Evolutionary conservation across 2,329 filamentous ascomycete genomes (phyloP).

Genomic region (Coniochaeta ligniaria): DNA sequence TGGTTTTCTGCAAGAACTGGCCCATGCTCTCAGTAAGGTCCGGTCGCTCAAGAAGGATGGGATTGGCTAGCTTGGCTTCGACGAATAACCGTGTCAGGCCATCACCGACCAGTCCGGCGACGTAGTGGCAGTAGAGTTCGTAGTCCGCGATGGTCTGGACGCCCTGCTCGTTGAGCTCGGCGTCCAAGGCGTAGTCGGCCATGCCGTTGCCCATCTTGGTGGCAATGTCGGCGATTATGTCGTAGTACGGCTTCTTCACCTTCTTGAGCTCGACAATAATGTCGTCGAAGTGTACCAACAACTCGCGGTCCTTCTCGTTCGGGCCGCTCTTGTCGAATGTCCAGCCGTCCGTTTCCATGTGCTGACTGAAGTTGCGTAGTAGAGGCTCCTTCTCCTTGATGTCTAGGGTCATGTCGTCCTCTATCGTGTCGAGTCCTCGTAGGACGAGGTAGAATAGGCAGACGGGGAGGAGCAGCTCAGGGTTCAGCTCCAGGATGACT

Average conservation of each 20-base stretch:
- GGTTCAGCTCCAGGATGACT: constrained; percentile 93
- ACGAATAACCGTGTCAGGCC: constrained; percentile 88
- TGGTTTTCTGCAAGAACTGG: constrained; percentile 94
- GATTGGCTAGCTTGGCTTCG: constrained; percentile 77
- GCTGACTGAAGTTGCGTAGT: constrained; percentile 72
- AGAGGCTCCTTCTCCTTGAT: constrained; percentile 78
- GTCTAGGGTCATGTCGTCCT: constrained; percentile 94
- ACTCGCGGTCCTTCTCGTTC: constrained; percentile 87
- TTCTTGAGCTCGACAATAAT: constrained; percentile 82
- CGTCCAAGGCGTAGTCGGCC: constrained; percentile 88
- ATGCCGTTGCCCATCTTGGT: constrained; percentile 96
- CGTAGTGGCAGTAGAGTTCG: constrained; percentile 95
- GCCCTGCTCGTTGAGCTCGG: constrained; percentile 71
- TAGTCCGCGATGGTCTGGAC: constrained; percentile 83
- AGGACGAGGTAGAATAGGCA: constrained; percentile 89
- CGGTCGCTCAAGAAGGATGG: constrained; percentile 69
- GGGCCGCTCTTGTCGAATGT: constrained; percentile 79
- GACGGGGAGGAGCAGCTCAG: constrained; percentile 84
- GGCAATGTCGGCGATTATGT: constrained; percentile 88
- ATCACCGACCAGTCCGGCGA: constrained; percentile 96
- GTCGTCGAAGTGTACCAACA: constrained; percentile 86
- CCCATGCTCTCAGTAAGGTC: constrained; percentile 92
- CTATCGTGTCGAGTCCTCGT: constrained; percentile 92
- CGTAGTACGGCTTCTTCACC: constrained; percentile 75
- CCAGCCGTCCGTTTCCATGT: constrained; percentile 82